Base-by-base conservation (phyloP, 1,284 basidiomycete species). In the Cutaneotrichosporon cavernicola region DNA sequence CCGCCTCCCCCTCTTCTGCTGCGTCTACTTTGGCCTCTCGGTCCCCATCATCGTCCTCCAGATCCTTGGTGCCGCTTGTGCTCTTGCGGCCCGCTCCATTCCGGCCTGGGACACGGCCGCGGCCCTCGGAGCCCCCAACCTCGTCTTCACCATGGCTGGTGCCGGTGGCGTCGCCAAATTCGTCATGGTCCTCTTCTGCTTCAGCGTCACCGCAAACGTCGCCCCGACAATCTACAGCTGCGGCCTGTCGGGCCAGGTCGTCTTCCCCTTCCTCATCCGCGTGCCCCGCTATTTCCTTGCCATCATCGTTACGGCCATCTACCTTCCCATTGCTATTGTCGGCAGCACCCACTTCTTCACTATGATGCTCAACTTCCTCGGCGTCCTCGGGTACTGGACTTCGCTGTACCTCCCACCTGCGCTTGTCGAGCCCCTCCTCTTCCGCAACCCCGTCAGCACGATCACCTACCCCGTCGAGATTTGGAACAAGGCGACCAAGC, bases 251-350 rank as follows among this genome's bases (percentile, higher is more conserved):
- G 84, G 92, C 65, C 91, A 94, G 76, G 85, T 91, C 7, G 85
- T 89, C 70, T 79, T 91, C 18, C 92, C 92, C 0, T 84, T 76
- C 72, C 71, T 81, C 31, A 69, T 78, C 38, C 68, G 69, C 60
- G 86, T 97, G 14, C 94, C 95, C 0, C 84, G 95, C 73, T 96
- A 93, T 76, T 82, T 92, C 53, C 91, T 96, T 77, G 91, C 93
- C 0, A 74, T 96, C 21, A 76, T 93, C 50, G 88, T 89, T 1
- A 90, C 88, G 0, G 91, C 88, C 1, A 87, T 97, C 69, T 80
- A 82, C 69, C 74, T 85, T 22, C 83, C 83, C 10, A 69, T 81
- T 34, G 77, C 79, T 18, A 78, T 78, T 52, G 71, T 72, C 26
- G 76, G 74, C 49, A 69, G 76, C 26, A 62, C 64, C 38, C 72